Base-by-base conservation (phyloP, 495 filamentous ascomycete genomes). In the Margaritispora aquatica region DNA sequence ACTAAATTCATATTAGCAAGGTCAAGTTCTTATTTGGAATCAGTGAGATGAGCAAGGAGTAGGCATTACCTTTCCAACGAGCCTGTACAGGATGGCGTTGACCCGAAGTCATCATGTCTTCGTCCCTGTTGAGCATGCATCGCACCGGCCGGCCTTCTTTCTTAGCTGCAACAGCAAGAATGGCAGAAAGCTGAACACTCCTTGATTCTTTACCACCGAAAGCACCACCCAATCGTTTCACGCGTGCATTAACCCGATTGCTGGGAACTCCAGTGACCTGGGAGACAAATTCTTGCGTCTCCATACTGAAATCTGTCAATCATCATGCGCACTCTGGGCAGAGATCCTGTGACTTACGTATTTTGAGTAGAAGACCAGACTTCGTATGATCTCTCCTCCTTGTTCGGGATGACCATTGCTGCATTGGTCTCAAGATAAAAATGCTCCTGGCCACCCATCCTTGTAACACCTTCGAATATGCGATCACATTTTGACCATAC, bases 331-430 rank as follows among this genome's bases (percentile, higher is more conserved):
- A n/a, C n/a, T n/a, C n/a, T n/a, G n/a, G n/a, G n/a, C n/a, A n/a
- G n/a, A n/a, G 2, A 26, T 54, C 3, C 17, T 13, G 1, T 13
- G 21, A 46, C 58, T 56, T 34, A 61, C 58, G 69, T 68, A 55
- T 70, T 74, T 55, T 75, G 73, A 9, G 73, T 75, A 10, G 73
- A 74, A 3, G 73, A 74, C 73, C 73, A 75, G 5, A 75, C 71
- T 48, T 72, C 68, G 62, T 67, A 69, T 20, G 64, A 65, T 1
- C 68, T 73, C 53, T 74, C 71, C 54, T 75, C 73, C 27, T 60
- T 62, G 15, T 66, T 67, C 8, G 73, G 73, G 51, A 74, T 73
- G 2, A 71, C 73, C 3, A 74, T 41, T 8, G 73, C 66, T 1
- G 69, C 65, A 41, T 74, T 73, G 2, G 73, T 75, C 53, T 75